phyloP scores from a whole-genome alignment of 257 asterid genomes.

The Eucommia ulmoides region DNA sequence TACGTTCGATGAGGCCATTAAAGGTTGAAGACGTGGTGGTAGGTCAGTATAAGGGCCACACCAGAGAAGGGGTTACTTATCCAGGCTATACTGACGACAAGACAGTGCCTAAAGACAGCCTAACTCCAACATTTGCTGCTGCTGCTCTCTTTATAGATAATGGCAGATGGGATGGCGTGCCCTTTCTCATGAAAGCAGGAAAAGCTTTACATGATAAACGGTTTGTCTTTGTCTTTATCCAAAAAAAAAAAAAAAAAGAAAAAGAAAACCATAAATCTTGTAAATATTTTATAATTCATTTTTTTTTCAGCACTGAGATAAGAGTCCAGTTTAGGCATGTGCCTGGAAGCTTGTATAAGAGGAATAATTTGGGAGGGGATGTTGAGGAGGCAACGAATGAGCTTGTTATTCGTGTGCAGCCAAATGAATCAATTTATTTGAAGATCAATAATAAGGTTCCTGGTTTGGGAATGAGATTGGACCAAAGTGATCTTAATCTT shows the following conservation, averaged over 20 bases:
- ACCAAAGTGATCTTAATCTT: conserved; percentile 86
- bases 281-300: neutral
- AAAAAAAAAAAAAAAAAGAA: too few species aligned
- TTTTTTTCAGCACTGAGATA: conserved; percentile 55
- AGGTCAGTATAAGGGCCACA: conserved; percentile 82
- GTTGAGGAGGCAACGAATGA: conserved; percentile 90
- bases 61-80: conserved; percentile 52
- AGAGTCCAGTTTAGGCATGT: conserved; percentile 93
- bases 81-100: conserved; percentile 86
- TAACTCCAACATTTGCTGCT: conserved; percentile 95
- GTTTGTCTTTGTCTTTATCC: conserved; percentile 29
- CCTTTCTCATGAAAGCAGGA: conserved; percentile 96
- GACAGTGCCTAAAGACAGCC: conserved; percentile 80
- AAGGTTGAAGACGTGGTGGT: conserved; percentile 52
- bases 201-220: conserved; percentile 75
- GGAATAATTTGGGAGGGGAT: conserved; percentile 54
- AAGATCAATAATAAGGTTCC: conserved; percentile 94
- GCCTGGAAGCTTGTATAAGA: conserved; percentile 77
- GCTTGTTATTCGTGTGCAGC: conserved; percentile 94
- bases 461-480: conserved; percentile 86
- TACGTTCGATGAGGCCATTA: conserved; percentile 82
- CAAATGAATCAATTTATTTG: conserved; percentile 87
- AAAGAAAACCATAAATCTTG: too few species aligned
- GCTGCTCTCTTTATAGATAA: conserved; percentile 92
- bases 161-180: conserved; percentile 97